Conservation (phyloP, 495 filamentous ascomycete species). For the Hypoxylon trugodes region DNA sequence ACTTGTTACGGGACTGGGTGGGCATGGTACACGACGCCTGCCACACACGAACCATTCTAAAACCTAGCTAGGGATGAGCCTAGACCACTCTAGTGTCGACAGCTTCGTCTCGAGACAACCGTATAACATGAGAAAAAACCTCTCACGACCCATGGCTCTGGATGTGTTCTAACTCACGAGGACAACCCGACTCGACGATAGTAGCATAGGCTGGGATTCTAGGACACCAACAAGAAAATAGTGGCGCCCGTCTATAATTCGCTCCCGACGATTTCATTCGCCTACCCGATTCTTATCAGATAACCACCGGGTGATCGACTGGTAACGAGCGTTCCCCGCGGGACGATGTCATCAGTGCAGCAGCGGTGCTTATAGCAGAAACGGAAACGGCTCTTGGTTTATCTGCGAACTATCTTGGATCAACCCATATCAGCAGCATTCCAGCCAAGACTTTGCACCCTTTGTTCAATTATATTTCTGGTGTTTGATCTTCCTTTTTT, state of each 20-base stretch:
- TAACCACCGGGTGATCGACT: slow-evolving; percentile 42
- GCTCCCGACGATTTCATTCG: slow-evolving; percentile 34
- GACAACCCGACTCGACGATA: slow-evolving; percentile 26
- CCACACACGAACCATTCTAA: slow-evolving; percentile 38
- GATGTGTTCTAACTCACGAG: slow-evolving; percentile 34
- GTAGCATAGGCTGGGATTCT: slow-evolving; percentile 30
- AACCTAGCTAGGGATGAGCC: slow-evolving; percentile 30
- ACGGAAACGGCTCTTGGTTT: slow-evolving; percentile 41
- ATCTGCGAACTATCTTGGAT: slow-evolving; percentile 40
- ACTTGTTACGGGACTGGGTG: slow-evolving; percentile 14
- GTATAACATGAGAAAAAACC: slow-evolving; percentile 30
- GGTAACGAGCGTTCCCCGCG: slow-evolving; percentile 39
- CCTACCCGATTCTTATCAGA: slow-evolving; percentile 37
- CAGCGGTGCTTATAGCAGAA: slow-evolving; percentile 34
- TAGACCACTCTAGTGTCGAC: slow-evolving; percentile 35
- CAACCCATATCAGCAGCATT: slow-evolving; percentile 38
- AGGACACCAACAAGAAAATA: slow-evolving; percentile 27
- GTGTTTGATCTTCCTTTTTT: slow-evolving; percentile 14
- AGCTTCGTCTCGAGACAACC: slow-evolving; percentile 28
- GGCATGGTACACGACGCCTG: slow-evolving; percentile 29
- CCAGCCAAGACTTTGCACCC: slow-evolving; percentile 30
- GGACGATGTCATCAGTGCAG: slow-evolving; percentile 40
- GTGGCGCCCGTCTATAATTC: slow-evolving; percentile 33
- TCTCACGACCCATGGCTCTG: slow-evolving; percentile 33
- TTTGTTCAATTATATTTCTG: slow-evolving; percentile 32